phyloP scores from a whole-genome alignment of 129 eudicot species.

The Flaveria bidentis region DNA sequence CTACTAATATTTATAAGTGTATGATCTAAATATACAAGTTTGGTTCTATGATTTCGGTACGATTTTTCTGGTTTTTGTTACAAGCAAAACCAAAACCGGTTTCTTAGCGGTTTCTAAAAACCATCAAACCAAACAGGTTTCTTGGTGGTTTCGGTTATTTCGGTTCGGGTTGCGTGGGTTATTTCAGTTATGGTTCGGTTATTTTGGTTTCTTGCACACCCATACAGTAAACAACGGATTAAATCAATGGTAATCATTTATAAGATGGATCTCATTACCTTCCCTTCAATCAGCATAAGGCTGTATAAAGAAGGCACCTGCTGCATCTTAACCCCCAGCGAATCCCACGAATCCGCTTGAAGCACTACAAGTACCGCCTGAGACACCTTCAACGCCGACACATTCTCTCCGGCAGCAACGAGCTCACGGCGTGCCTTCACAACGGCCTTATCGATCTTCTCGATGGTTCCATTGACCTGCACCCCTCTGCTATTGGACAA shows the following conservation, averaged over 20 bases:
- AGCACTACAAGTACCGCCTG: constrained; percentile 52
- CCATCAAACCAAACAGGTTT: no score
- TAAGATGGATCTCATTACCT: constrained; percentile 34
- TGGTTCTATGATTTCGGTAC: no score
- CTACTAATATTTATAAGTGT: no score
- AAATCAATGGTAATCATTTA: not conserved
- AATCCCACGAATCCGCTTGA: constrained; percentile 70
- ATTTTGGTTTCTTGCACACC: no score
- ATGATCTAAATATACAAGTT: no score
- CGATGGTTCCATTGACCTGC: constrained; percentile 26
- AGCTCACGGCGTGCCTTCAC: constrained; percentile 46
- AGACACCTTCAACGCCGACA: constrained; percentile 68
- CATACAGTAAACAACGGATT: not conserved
- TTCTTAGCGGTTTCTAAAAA: no score
- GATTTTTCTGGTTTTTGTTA: no score
- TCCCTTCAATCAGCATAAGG: constrained; percentile 58
- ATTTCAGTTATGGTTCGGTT: no score
- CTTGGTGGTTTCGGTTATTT: no score
- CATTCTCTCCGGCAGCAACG: constrained; percentile 48
- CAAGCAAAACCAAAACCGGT: no score
- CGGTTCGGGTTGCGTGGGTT: no score
- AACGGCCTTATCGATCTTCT: constrained; percentile 53
- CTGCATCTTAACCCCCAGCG: constrained; percentile 67
- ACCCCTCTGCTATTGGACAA: constrained; percentile 16
- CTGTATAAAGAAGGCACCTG: constrained; percentile 56